Conservation (phyloP, 2,329 filamentous ascomycete species). For the Phaeoacremonium minimum region DNA sequence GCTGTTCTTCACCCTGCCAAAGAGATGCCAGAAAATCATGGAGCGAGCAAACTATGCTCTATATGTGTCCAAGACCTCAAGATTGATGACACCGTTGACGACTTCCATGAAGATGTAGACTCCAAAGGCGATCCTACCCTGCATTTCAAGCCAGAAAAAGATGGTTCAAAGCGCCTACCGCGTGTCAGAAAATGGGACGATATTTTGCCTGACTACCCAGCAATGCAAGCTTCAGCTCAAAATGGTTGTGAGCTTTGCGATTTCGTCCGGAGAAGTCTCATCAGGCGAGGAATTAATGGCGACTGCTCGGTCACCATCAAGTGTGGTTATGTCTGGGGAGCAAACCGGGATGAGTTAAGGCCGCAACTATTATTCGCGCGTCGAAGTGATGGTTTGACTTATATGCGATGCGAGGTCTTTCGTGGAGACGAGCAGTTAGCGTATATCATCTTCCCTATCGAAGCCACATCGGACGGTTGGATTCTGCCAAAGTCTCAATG, state of each 20-base stretch:
- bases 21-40: background rate
- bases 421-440: background rate
- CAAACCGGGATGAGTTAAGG: background rate
- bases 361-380: background rate
- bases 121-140: background rate
- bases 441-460: background rate
- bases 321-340: background rate
- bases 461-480: background rate
- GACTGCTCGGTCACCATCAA: background rate
- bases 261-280: background rate
- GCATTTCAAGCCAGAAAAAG: background rate
- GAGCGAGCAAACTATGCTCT: background rate
- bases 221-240: background rate
- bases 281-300: background rate
- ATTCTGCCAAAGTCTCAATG: too few species aligned
- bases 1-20: background rate
- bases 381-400: background rate
- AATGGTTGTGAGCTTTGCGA: background rate
- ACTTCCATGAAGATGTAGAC: background rate
- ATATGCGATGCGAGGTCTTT: background rate
- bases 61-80: background rate
- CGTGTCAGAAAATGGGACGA: background rate
- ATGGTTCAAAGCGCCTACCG: background rate
- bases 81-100: background rate
- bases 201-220: background rate